Conservation (phyloP, 169 alveolate genomes). For the Plasmodium vivax region DNA sequence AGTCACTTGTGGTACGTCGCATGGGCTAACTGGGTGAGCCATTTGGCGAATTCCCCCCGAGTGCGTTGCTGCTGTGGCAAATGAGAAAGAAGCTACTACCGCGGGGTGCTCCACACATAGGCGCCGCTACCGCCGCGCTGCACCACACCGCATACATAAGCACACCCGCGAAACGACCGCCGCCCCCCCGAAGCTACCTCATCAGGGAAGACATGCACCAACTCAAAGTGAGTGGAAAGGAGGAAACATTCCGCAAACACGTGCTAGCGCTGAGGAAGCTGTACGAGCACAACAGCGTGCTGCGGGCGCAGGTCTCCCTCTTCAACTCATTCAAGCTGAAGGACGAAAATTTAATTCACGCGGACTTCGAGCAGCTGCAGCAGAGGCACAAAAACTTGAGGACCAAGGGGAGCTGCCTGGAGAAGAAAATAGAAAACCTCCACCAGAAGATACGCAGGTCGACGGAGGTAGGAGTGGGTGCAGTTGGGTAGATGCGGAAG, state of each 20-base stretch:
- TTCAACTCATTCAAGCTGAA: slow-evolving; percentile 47
- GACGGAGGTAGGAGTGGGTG: slow-evolving; percentile 21
- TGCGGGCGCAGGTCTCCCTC: slow-evolving; percentile 43
- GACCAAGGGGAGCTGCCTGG: slow-evolving; percentile 8
- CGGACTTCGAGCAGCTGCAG: slow-evolving; percentile 57
- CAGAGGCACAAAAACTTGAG: slow-evolving; percentile 30
- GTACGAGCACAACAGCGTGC: slow-evolving; percentile 56
- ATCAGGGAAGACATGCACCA: slow-evolving; percentile 56
- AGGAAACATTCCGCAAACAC: slow-evolving; percentile 9
- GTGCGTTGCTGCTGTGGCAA: background rate
- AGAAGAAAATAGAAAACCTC: slow-evolving; percentile 46
- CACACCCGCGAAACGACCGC: too few species aligned
- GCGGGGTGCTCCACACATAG: too few species aligned
- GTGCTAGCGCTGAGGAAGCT: slow-evolving; percentile 32
- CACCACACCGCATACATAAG: too few species aligned
- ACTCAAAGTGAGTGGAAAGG: slow-evolving; percentile 31
- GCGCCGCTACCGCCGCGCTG: too few species aligned
- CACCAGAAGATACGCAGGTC: slow-evolving; percentile 26
- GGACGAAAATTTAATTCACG: slow-evolving; percentile 63
- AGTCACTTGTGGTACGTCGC: slow-evolving; percentile 31
- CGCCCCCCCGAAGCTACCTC: background rate
- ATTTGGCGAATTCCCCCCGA: background rate
- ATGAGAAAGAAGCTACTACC: background rate
- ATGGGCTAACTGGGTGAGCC: background rate
- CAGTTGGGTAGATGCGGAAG: background rate